Conservation (phyloP, 2,329 filamentous ascomycete genomes). For the Fusarium miscanthi region DNA sequence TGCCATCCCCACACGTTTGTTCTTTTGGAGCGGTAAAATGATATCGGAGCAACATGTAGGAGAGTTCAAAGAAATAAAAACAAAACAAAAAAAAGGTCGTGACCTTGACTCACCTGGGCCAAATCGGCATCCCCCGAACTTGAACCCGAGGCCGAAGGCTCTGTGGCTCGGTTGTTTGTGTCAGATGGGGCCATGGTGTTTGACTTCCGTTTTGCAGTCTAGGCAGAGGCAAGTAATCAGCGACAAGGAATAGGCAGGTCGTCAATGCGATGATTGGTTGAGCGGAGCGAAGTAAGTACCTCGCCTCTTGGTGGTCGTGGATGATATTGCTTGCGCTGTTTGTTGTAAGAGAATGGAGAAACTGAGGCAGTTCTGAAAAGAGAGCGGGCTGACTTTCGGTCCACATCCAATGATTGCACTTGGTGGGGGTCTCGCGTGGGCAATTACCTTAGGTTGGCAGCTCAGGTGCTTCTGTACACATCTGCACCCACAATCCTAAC, state of each 20-base stretch:
- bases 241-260: background rate
- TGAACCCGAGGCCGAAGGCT: constrained; percentile 19
- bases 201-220: background rate
- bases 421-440: constrained; percentile 4
- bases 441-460: background rate
- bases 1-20: background rate
- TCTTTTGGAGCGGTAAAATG: background rate
- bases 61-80: background rate
- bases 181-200: constrained; percentile 29
- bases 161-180: constrained; percentile 23
- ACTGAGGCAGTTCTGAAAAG: background rate
- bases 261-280: background rate
- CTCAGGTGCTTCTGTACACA: background rate
- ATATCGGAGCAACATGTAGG: background rate
- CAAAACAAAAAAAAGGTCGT: background rate
- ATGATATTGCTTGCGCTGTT: constrained; percentile 8
- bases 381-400: background rate
- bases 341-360: constrained; percentile 18
- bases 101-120: constrained; percentile 38
- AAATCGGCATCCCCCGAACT: constrained; percentile 41
- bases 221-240: background rate
- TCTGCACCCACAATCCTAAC: background rate
- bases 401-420: background rate
- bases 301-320: background rate
- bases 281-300: background rate